Evolutionary conservation across 192 early-diverging fungal species (phyloP).

Genomic region (Coemansia aciculifera): DNA sequence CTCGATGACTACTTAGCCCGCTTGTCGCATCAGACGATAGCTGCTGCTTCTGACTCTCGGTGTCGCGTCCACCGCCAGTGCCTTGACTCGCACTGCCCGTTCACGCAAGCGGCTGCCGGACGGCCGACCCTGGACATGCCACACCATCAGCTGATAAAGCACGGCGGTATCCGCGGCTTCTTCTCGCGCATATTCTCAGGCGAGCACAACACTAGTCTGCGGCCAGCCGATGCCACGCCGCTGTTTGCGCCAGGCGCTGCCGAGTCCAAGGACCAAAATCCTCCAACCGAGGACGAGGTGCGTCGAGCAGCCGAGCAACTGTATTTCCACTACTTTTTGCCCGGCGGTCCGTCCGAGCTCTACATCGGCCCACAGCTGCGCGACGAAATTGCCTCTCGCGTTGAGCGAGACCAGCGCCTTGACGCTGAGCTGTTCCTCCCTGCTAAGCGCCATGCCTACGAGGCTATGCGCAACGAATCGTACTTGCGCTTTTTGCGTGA

Average conservation of each 20-base stretch:
- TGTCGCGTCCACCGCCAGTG: constrained; percentile 39
- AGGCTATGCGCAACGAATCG: constrained; percentile 53
- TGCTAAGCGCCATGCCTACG: constrained; percentile 53
- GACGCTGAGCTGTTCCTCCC: constrained; percentile 47
- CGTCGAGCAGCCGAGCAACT: constrained; percentile 44
- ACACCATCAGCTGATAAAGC: not conserved
- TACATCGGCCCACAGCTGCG: constrained; percentile 41
- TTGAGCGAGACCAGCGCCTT: constrained; percentile 39
- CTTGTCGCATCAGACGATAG: constrained; percentile 33
- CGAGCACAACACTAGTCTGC: constrained; percentile 6
- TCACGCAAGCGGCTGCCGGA: constrained; percentile 15
- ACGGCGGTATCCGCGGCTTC: constrained; percentile 35
- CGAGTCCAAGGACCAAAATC: constrained; percentile 16
- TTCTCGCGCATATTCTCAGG: constrained; percentile 47
- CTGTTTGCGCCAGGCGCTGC: constrained; percentile 17
- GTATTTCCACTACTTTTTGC: constrained; percentile 44
- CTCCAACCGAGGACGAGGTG: constrained; percentile 36
- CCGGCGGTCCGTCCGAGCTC: constrained; percentile 37
- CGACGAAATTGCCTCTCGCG: constrained; percentile 33
- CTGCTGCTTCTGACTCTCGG: constrained; percentile 21
- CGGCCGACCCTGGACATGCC: constrained; percentile 35
- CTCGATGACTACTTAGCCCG: constrained; percentile 33
- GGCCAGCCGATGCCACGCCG: constrained; percentile 6
- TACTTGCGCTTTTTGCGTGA: constrained; percentile 53
- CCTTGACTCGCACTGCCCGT: constrained; percentile 33